These are phyloP conservation scores for Coemansia sp. DNA, from an alignment of 192 early-diverging fungal species.

Conservation along the genomic window DNA sequence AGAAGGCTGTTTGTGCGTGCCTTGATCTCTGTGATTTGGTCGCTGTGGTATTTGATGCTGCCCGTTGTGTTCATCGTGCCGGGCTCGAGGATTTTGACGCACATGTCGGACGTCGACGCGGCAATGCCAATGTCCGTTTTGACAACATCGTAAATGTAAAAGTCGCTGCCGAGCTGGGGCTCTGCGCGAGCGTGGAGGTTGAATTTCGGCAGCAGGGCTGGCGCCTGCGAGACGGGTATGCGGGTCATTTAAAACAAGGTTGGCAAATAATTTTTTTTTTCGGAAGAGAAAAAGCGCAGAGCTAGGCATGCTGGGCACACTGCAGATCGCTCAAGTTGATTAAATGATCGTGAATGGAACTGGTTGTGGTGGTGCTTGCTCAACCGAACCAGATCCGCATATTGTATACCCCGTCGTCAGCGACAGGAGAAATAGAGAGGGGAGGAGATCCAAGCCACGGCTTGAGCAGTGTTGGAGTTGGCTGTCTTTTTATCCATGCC, in stretches of 20 bases:
- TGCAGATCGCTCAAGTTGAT: not conserved
- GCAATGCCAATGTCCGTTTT: constrained; percentile 26
- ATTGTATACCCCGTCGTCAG: too few species aligned
- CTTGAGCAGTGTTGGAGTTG: too few species aligned
- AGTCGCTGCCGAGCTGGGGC: constrained; percentile 12
- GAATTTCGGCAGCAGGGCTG: constrained; percentile 32
- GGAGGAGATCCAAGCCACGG: too few species aligned
- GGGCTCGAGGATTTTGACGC: constrained; percentile 65
- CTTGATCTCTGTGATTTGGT: constrained; percentile 64
- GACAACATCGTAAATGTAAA: constrained; percentile 43
- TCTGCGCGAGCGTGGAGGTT: not conserved
- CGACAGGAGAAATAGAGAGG: too few species aligned
- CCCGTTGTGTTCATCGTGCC: constrained; percentile 47
- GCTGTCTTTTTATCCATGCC: not conserved
- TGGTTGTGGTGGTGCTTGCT: not conserved
- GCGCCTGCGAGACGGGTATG: constrained; percentile 33
- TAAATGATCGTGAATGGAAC: not conserved
- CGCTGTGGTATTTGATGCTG: constrained; percentile 55
- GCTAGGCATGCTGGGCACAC: not conserved
- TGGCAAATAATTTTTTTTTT: too few species aligned
- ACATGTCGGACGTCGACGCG: constrained; percentile 57
- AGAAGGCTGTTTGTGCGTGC: constrained; percentile 52
- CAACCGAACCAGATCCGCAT: too few species aligned
- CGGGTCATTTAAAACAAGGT: too few species aligned
- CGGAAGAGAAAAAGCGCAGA: not conserved